Evolutionary conservation across 2,329 filamentous ascomycete genomes (phyloP).

Genomic region (Penicillium palitans): DNA sequence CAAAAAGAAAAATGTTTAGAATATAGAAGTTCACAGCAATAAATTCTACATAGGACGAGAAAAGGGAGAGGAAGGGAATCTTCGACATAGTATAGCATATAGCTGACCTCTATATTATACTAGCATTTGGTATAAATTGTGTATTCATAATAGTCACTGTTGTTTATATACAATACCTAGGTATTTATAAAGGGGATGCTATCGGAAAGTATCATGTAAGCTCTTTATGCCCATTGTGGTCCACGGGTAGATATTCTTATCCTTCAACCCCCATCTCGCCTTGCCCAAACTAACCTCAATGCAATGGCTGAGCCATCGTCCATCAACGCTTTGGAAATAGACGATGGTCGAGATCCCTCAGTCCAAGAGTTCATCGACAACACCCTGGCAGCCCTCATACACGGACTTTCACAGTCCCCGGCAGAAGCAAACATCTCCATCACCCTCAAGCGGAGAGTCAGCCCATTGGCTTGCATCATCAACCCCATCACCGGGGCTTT

Average conservation of each 20-base stretch:
- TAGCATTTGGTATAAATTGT: not conserved
- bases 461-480: conserved; percentile 26
- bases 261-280: not conserved
- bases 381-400: conserved; percentile 27
- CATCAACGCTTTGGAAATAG: not conserved
- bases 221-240: not conserved
- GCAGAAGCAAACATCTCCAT: conserved; percentile 33
- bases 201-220: not conserved
- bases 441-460: conserved; percentile 31
- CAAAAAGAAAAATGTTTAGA: not conserved
- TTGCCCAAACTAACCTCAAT: not conserved
- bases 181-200: not conserved
- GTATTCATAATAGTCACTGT: not conserved
- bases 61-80: not conserved
- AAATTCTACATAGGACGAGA: not conserved
- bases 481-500: conserved; percentile 32
- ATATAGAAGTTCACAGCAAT: not conserved
- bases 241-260: not conserved
- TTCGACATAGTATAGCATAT: not conserved
- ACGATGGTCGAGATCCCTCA: conserved; percentile 11
- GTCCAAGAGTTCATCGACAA: conserved; percentile 35
- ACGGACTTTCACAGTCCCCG: conserved; percentile 26
- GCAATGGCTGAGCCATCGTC: not conserved
- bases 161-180: no score
- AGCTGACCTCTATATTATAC: not conserved